Conservation (phyloP, 1,139 yeast species). For the Yamadazyma blattariae region DNA sequence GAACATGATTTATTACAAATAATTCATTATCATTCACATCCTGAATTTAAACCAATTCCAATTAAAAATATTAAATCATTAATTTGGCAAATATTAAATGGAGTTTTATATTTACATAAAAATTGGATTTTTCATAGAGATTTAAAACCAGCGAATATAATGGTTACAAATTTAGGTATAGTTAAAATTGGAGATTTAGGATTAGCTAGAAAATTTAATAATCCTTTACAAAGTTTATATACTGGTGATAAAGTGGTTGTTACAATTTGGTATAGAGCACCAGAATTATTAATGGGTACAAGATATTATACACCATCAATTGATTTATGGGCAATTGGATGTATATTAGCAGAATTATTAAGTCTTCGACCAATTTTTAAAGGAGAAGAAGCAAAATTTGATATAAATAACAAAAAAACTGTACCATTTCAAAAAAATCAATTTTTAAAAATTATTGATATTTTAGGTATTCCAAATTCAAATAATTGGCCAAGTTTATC, state of each 20-base stretch:
- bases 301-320: constrained; percentile 94
- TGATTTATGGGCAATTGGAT: constrained; percentile 96
- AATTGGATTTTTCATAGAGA: constrained; percentile 97
- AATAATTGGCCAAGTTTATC: constrained; percentile 75
- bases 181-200: constrained; percentile 97
- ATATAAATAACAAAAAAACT: constrained; percentile 70
- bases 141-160: constrained; percentile 94
- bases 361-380: constrained; percentile 91
- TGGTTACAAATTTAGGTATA: constrained; percentile 86
- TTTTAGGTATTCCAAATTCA: constrained; percentile 80
- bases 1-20: constrained; percentile 94
- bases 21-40: constrained; percentile 91
- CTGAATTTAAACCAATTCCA: constrained; percentile 77
- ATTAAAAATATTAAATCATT: constrained; percentile 76
- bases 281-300: constrained; percentile 86
- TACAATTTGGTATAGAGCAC: constrained; percentile 97
- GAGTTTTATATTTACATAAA: constrained; percentile 87
- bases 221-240: constrained; percentile 84
- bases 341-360: constrained; percentile 87
- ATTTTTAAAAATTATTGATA: constrained; percentile 83
- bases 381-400: constrained; percentile 97
- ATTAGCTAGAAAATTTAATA: constrained; percentile 83
- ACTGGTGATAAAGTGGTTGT: constrained; percentile 97
- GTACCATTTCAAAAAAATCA: constrained; percentile 95
- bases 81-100: constrained; percentile 89